phyloP scores from a whole-genome alignment of 2,329 filamentous ascomycete species.

The Dactylellina cionopaga region DNA sequence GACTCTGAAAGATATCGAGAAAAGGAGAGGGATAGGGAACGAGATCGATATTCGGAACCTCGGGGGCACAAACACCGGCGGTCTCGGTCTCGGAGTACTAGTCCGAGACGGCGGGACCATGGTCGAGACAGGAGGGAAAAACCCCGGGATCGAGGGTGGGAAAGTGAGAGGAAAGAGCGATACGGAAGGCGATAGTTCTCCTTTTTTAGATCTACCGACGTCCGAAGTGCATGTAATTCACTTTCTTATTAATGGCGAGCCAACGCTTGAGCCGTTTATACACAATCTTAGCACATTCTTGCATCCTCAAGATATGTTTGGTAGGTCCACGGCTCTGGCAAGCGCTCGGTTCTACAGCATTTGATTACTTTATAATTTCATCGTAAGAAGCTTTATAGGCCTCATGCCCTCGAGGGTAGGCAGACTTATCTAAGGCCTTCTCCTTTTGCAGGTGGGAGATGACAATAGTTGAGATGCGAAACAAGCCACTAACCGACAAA shows the following conservation, averaged over 20 bases:
- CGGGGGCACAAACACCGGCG: constrained; percentile 5
- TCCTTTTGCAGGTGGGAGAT: too few relatives aligned
- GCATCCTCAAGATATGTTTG: too few relatives aligned
- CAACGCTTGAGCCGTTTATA: too few relatives aligned
- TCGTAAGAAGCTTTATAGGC: background rate
- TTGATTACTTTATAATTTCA: background rate
- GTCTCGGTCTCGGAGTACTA: constrained; percentile 39
- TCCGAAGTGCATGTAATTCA: too few relatives aligned
- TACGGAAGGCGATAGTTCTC: constrained; percentile 30
- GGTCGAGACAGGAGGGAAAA: constrained; percentile 35
- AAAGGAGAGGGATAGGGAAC: constrained; percentile 58
- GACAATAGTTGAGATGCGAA: too few relatives aligned
- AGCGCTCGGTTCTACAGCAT: too few relatives aligned
- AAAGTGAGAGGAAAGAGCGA: constrained; percentile 58
- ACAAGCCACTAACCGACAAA: too few relatives aligned
- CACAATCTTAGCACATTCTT: too few relatives aligned
- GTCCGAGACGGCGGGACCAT: constrained; percentile 22
- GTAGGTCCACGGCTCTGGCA: too few relatives aligned
- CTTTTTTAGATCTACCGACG: background rate
- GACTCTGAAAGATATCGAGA: constrained; percentile 59
- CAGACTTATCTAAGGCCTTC: too few relatives aligned
- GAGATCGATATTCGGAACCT: constrained; percentile 1
- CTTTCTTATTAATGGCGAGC: too few relatives aligned
- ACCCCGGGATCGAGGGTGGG: constrained; percentile 49
- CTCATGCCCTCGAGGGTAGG: background rate